These are phyloP conservation scores for Amniculicola lignicola DNA, from an alignment of 495 filamentous ascomycete species.

Conservation along the genomic window DNA sequence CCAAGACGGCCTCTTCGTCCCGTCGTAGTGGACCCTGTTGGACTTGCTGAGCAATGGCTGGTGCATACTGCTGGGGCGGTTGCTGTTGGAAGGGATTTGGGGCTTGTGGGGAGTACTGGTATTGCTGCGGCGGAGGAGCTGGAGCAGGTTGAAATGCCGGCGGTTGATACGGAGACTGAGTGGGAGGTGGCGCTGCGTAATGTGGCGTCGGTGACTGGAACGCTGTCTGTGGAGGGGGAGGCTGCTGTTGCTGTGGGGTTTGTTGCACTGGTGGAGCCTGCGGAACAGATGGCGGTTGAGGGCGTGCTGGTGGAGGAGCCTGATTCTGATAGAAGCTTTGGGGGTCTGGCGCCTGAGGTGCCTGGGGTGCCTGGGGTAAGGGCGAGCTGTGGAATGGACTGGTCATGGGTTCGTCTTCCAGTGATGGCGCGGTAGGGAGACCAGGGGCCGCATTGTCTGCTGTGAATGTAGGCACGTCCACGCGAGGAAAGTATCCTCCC, in stretches of 20 bases:
- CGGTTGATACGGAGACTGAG: constrained; percentile 15
- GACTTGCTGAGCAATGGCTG: constrained; percentile 2
- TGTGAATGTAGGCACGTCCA: constrained; percentile 42
- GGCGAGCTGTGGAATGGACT: constrained; percentile 7
- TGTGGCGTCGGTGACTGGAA: constrained; percentile 6
- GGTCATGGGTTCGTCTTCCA: constrained; percentile 24
- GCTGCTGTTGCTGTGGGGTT: constrained; percentile 17
- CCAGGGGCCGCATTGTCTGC: constrained; percentile 27
- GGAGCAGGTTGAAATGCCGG: constrained; percentile 40
- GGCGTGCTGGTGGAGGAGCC: constrained; percentile 6
- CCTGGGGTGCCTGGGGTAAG: constrained; percentile 10
- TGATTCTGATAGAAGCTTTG: constrained; percentile 31
- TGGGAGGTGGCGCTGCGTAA: neutral
- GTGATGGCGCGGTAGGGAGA: constrained; percentile 29
- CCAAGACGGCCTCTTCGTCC: constrained; percentile 72
- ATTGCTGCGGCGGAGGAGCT: constrained; percentile 15
- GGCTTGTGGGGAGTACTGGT: constrained; percentile 8
- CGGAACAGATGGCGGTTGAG: constrained; percentile 24
- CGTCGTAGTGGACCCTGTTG: constrained; percentile 38
- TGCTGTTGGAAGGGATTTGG: constrained; percentile 12
- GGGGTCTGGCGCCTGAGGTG: constrained; percentile 16
- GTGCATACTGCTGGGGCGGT: constrained; percentile 29
- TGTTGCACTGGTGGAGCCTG: constrained; percentile 20
- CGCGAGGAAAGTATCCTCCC: constrained; percentile 54
- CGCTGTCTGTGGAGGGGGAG: too few relatives aligned